Conservation (phyloP, 2,329 filamentous ascomycete species). For the Phaeosphaeria sp. region DNA sequence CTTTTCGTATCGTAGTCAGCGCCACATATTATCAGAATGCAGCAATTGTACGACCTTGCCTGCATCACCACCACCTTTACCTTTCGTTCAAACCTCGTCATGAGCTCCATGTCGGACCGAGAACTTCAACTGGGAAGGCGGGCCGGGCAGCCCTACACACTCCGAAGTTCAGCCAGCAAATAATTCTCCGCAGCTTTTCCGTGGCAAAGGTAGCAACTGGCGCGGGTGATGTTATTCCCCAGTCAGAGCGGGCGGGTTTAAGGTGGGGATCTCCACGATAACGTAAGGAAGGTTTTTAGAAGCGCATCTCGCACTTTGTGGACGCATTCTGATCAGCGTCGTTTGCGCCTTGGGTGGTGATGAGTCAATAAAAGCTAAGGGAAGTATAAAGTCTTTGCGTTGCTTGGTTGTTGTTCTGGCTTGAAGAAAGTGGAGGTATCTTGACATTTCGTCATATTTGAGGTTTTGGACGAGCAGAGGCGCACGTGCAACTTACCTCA, state of each 20-base stretch:
- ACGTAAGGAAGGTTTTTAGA: not conserved
- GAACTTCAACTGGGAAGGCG: slow-evolving; percentile 1
- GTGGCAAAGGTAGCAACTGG: slow-evolving; percentile 6
- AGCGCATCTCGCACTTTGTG: slow-evolving; percentile 2
- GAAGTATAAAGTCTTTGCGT: not conserved
- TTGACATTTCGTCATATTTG: slow-evolving; percentile 1
- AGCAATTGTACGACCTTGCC: not conserved
- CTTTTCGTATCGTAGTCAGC: not conserved
- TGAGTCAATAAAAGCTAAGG: not conserved
- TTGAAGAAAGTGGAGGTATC: not conserved
- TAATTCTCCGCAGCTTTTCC: not conserved
- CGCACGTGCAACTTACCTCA: not conserved
- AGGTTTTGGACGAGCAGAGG: not conserved
- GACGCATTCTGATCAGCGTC: not conserved
- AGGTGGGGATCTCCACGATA: slow-evolving; percentile 8
- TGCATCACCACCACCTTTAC: not conserved
- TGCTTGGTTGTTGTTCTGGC: not conserved
- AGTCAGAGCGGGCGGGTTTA: not conserved
- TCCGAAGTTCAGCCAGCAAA: slow-evolving; percentile 13
- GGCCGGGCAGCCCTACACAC: slow-evolving; percentile 3
- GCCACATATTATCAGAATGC: not conserved
- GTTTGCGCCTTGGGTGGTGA: not conserved
- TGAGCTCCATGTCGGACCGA: slow-evolving; percentile 14
- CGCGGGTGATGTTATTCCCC: not conserved
- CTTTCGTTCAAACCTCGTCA: not conserved